A percentile compares a stretch with the other conserved stretches of the same genome.
Conservation (phyloP, 2,329 filamentous ascomycete genomes). For the Phoma sp. region DNA sequence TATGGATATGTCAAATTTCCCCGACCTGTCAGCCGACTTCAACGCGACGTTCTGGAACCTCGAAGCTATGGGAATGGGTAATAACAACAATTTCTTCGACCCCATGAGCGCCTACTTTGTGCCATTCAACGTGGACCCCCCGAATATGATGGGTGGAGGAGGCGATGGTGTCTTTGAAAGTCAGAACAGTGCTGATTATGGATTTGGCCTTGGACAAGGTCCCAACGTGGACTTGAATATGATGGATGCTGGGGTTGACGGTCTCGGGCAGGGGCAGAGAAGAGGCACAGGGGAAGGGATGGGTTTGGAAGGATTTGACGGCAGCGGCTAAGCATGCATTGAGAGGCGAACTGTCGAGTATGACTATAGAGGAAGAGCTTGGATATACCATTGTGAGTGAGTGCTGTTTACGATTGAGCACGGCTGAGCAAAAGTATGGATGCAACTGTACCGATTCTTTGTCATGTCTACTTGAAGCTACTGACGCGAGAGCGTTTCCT, state of each 20-base stretch:
- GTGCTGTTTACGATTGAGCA: neutral
- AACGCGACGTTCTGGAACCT: constrained; percentile 42
- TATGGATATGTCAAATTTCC: constrained; percentile 43
- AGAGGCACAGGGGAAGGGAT: neutral
- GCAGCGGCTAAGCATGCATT: neutral
- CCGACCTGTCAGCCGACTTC: constrained; percentile 42
- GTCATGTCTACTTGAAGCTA: neutral
- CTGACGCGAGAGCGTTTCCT: neutral
- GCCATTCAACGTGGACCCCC: constrained; percentile 88
- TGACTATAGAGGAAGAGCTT: neutral
- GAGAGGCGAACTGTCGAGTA: neutral
- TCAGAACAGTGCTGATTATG: constrained; percentile 22
- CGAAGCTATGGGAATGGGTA: constrained; percentile 37
- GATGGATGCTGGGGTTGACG: constrained; percentile 17
- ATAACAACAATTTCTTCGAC: constrained; percentile 44
- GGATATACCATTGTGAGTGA: neutral
- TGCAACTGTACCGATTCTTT: constrained; percentile 3
- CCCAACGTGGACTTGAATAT: constrained; percentile 25
- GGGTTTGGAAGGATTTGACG: constrained; percentile 8
- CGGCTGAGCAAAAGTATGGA: neutral
- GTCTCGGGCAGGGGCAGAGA: neutral
- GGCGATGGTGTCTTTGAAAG: constrained; percentile 45
- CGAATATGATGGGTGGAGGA: constrained; percentile 44
- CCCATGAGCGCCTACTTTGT: constrained; percentile 81
- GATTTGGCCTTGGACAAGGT: constrained; percentile 33